These are phyloP conservation scores for Warburgia ugandensis DNA, from an alignment of 164 flowering plant species.

Conservation along the genomic window DNA sequence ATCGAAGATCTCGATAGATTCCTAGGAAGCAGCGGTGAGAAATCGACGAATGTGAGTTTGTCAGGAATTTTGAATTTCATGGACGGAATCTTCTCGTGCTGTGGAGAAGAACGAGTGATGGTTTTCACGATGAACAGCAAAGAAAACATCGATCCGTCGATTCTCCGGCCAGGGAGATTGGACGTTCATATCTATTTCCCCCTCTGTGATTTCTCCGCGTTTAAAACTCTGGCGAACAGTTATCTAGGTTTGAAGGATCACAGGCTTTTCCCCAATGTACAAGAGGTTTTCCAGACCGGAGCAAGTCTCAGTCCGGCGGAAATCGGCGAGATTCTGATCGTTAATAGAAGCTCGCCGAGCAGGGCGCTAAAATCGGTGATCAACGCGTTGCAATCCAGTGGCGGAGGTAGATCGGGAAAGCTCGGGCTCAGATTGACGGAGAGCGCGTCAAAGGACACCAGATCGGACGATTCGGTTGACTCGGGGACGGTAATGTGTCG, in stretches of 20 bases:
- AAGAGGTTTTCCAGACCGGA: conserved; percentile 60
- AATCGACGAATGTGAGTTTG: conserved; percentile 31
- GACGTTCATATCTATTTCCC: conserved; percentile 81
- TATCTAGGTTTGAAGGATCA: conserved; percentile 85
- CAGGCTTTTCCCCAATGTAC: conserved; percentile 72
- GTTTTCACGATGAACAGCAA: conserved; percentile 63
- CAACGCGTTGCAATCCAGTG: conserved; percentile 40
- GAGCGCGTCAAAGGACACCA: conserved; percentile 15
- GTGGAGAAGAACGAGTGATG: conserved; percentile 76
- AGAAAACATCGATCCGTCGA: conserved; percentile 44
- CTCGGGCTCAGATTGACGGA: conserved; percentile 16
- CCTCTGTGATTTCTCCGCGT: conserved; percentile 57
- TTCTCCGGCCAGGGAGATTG: conserved; percentile 72
- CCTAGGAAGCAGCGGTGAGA: conserved; percentile 25
- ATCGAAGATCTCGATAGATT: conserved; percentile 67
- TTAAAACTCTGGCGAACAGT: conserved; percentile 55
- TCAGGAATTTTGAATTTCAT: conserved; percentile 62
- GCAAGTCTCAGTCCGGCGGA: conserved; percentile 65
- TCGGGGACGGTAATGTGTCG: conserved; percentile 23
- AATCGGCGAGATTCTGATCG: conserved; percentile 75
- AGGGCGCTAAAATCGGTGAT: conserved; percentile 76
- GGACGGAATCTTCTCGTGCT: conserved; percentile 75
- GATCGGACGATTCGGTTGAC: conserved; percentile 27
- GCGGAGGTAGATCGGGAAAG: conserved; percentile 15
- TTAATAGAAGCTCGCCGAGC: conserved; percentile 64